Evolutionary conservation across 108 stramenopile genomes (phyloP).

Genomic region (Fragilariopsis cylindrus): DNA sequence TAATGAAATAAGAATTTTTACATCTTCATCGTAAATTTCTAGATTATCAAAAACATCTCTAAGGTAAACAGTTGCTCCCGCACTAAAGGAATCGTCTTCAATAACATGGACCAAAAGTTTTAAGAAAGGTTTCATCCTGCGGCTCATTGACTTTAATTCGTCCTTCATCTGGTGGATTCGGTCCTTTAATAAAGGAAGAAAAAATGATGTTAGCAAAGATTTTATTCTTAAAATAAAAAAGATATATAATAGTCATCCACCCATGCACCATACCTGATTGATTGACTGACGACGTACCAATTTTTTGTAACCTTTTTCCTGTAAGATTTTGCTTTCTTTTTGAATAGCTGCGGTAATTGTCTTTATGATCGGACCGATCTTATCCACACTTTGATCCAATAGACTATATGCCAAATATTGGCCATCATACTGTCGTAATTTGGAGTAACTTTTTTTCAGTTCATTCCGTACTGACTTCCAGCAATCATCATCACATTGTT

Average conservation of each 20-base stretch:
- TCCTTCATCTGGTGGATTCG: slow-evolving; percentile 27
- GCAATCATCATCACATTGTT: neutral
- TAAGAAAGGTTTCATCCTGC: slow-evolving; percentile 35
- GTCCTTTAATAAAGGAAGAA: neutral
- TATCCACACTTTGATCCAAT: slow-evolving; percentile 37
- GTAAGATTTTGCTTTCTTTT: slow-evolving; percentile 16
- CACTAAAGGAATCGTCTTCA: slow-evolving; percentile 37
- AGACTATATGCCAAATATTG: slow-evolving; percentile 41
- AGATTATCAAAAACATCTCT: slow-evolving; percentile 44
- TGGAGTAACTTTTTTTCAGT: slow-evolving; percentile 37
- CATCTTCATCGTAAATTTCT: slow-evolving; percentile 34
- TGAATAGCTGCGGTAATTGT: slow-evolving; percentile 17
- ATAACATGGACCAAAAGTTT: slow-evolving; percentile 35
- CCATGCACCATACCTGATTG: too few species aligned
- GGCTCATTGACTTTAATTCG: slow-evolving; percentile 29
- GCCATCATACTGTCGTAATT: slow-evolving; percentile 37
- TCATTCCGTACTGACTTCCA: slow-evolving; percentile 28
- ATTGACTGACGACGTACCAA: neutral
- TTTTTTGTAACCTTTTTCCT: slow-evolving; percentile 1
- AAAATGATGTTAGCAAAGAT: neutral
- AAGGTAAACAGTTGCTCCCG: slow-evolving; percentile 37
- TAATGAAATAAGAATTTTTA: slow-evolving; percentile 17
- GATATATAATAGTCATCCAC: too few species aligned
- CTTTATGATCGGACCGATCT: slow-evolving; percentile 31
- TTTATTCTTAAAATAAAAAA: too few species aligned